Evolutionary conservation across 2,329 filamentous ascomycete species (phyloP), one percentile per base, ranked within the genome.

Genomic region (Bipolaris oryzae): DNA sequence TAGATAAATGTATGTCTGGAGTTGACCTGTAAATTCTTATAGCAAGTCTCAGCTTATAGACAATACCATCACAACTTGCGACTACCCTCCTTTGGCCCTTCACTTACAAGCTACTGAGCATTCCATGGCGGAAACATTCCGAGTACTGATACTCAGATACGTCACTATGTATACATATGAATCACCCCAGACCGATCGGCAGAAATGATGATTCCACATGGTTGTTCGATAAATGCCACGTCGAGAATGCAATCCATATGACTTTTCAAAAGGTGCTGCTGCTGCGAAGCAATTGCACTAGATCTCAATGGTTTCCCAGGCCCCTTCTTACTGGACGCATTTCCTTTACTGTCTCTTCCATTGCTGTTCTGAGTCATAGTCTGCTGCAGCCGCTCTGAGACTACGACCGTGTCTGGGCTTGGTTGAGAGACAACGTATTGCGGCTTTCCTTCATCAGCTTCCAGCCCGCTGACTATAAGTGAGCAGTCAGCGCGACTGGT

Each of bases 201-300:
- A 64, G 90, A 96, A 47, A 98, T 83, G 33, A 93, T 89, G 91
- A 98, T 97, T 4, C 89, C 90, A 75, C 96, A 97, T 21, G 95
- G 95, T 62, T 86, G 83, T 79, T 97, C 92, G 65, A 99, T 76
- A 70, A 98, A 79, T n/a, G 89, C 89, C 64, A 97, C 87, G 77
- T 98, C 94, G 70, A 90, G 85, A 57, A 99, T 88, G 3, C 87
- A 87, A 77, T 99, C 95, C 68, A 97, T 76, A 77, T 99, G 95
- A 56, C 89, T 91, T 73, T 87, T 89, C 55, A 98, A 78, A 65
- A 99, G 76, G 76, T 92, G 87, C 74, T 96, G 91, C 74, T 97
- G 93, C 77, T 96, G 90, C 63, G 90, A 94, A 90, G 39, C 96
- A 87, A 97, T 95, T 25, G 97, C 89, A 11, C 92, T 94, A 59